Evolutionary conservation across 108 stramenopile species (phyloP).

Genomic region (Fistulifera solaris): DNA sequence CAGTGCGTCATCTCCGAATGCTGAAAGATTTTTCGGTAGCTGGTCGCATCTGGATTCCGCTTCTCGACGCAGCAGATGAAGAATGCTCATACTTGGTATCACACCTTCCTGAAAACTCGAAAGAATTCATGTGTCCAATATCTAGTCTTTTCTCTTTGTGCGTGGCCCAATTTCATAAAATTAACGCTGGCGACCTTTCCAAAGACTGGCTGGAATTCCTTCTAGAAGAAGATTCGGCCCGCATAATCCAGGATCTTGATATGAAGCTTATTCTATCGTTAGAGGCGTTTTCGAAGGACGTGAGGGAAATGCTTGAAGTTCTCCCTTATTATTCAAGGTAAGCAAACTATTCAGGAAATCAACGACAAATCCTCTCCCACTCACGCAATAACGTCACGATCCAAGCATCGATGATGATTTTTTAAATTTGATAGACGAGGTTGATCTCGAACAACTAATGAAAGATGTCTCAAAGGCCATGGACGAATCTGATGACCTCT

Average conservation of each 20-base stretch:
- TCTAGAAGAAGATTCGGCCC: slow-evolving; percentile 59
- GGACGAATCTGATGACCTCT: slow-evolving; percentile 47
- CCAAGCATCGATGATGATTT: slow-evolving; percentile 77
- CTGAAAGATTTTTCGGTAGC: slow-evolving; percentile 68
- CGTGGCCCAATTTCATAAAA: slow-evolving; percentile 66
- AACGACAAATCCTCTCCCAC: background rate
- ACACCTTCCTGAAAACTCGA: slow-evolving; percentile 45
- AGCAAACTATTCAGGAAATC: slow-evolving; percentile 6
- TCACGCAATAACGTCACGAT: background rate
- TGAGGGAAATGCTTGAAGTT: slow-evolving; percentile 63
- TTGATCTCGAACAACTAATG: slow-evolving; percentile 61
- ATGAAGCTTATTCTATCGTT: slow-evolving; percentile 60
- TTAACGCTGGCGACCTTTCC: slow-evolving; percentile 40
- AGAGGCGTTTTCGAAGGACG: slow-evolving; percentile 62
- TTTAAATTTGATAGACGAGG: slow-evolving; percentile 74
- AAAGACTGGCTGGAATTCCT: slow-evolving; percentile 80
- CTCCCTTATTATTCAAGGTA: slow-evolving; percentile 80
- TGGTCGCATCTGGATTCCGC: slow-evolving; percentile 72
- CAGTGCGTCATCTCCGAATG: slow-evolving; percentile 60
- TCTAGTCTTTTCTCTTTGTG: slow-evolving; percentile 78
- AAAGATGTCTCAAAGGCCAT: slow-evolving; percentile 64
- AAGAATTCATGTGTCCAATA: slow-evolving; percentile 55
- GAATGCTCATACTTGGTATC: slow-evolving; percentile 60
- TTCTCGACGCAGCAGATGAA: slow-evolving; percentile 76
- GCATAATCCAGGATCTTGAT: slow-evolving; percentile 75